A percentile compares a stretch with the other conserved stretches of the same genome.
These are phyloP conservation scores for Colletotrichum sojae DNA, from an alignment of 2,329 filamentous ascomycete genomes.

Conservation along the genomic window DNA sequence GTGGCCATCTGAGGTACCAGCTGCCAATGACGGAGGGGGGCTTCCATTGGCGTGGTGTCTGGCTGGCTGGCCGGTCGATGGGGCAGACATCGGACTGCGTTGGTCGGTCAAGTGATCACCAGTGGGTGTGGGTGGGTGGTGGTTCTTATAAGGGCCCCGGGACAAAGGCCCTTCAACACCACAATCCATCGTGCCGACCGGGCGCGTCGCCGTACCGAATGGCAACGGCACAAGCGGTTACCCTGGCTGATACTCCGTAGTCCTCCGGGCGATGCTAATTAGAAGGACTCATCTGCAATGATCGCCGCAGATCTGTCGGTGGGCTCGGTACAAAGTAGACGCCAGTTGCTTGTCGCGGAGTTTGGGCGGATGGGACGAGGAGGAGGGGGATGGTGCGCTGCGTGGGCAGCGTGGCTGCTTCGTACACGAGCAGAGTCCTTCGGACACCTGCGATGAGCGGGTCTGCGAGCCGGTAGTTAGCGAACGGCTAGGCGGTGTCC, in stretches of 20 bases:
- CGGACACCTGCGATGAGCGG: slow-evolving; percentile 17
- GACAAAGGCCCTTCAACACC: slow-evolving; percentile 30
- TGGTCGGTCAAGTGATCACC: slow-evolving; percentile 39
- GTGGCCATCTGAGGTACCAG: slow-evolving; percentile 4
- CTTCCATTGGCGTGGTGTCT: slow-evolving; percentile 7
- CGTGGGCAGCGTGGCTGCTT: not conserved
- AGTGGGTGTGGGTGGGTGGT: slow-evolving; percentile 33
- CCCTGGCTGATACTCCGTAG: slow-evolving; percentile 22
- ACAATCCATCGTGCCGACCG: not conserved
- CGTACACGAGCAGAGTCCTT: slow-evolving; percentile 9
- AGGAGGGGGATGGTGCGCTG: not conserved
- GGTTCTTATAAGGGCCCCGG: slow-evolving; percentile 3
- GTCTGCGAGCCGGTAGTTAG: slow-evolving; percentile 31
- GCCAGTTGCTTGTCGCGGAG: slow-evolving; percentile 1
- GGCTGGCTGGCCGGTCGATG: slow-evolving; percentile 18
- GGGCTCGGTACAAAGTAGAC: slow-evolving; percentile 7
- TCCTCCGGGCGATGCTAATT: slow-evolving; percentile 13
- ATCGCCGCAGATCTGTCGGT: slow-evolving; percentile 31
- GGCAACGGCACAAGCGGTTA: slow-evolving; percentile 32
- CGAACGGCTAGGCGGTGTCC: slow-evolving; percentile 36
- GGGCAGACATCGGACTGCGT: slow-evolving; percentile 24
- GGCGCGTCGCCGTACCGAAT: not conserved
- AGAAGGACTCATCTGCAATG: slow-evolving; percentile 11
- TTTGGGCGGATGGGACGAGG: slow-evolving; percentile 30
- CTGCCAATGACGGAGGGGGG: slow-evolving; percentile 18